Percentiles rank a stretch among this genome's conserved stretches.
Evolutionary conservation across 1,284 basidiomycete species (phyloP).

Genomic region (Inonotus hispidus): DNA sequence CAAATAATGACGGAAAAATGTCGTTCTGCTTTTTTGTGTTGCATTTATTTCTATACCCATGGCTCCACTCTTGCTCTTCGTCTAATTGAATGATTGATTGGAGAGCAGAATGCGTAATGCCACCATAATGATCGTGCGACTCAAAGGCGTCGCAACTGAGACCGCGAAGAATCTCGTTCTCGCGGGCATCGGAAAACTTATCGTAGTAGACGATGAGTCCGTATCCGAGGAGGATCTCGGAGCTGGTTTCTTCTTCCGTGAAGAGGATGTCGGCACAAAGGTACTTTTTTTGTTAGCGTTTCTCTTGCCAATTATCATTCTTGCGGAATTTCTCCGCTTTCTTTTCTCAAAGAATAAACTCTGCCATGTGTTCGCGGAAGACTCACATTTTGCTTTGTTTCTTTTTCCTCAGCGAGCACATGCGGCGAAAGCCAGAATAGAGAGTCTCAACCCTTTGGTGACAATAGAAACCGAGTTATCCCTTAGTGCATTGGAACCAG

Average conservation of each 20-base stretch:
- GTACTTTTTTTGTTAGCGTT: slow-evolving; percentile 49
- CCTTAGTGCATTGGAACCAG: slow-evolving; percentile 31
- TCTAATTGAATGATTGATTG: slow-evolving; percentile 8
- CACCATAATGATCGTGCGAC: slow-evolving; percentile 79
- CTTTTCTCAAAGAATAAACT: slow-evolving; percentile 13
- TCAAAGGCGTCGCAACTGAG: slow-evolving; percentile 90
- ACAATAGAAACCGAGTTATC: slow-evolving; percentile 14
- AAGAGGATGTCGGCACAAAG: slow-evolving; percentile 86
- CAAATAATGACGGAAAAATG: slow-evolving; percentile 1
- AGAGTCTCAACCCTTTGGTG: slow-evolving; percentile 74
- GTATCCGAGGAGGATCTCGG: slow-evolving; percentile 80
- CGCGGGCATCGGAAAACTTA: slow-evolving; percentile 68
- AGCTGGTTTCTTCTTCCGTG: slow-evolving; percentile 90
- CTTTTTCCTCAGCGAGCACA: slow-evolving; percentile 61
- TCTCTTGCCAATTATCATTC: neutral
- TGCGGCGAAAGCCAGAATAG: slow-evolving; percentile 78
- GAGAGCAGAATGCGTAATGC: slow-evolving; percentile 83
- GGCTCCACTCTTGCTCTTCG: slow-evolving; percentile 16
- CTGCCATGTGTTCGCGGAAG: slow-evolving; percentile 36
- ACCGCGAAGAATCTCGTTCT: slow-evolving; percentile 92
- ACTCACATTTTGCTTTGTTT: slow-evolving; percentile 11
- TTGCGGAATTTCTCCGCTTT: slow-evolving; percentile 13
- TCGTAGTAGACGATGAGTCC: slow-evolving; percentile 59
- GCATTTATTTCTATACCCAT: slow-evolving; percentile 10
- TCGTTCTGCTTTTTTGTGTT: neutral